Base-by-base conservation (phyloP, 768 basidiomycete genomes). In the Aureoboletus auriporus region DNA sequence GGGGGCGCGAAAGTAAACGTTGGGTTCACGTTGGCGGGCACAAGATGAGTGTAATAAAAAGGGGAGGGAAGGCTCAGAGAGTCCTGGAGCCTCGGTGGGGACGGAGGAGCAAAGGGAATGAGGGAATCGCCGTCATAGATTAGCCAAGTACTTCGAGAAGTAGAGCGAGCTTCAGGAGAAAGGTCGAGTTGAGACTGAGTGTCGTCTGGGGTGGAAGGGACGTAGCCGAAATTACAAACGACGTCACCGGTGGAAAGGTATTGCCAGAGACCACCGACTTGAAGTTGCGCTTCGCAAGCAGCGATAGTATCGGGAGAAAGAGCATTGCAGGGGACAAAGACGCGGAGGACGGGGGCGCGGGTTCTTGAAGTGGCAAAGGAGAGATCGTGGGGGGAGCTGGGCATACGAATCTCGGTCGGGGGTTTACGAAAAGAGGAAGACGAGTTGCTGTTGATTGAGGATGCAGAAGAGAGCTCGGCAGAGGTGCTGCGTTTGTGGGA, bases 181-280 rank as follows among this genome's bases (percentile, higher is more conserved):
- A 52, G 47, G 36, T 64, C 57, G 1, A 56, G 39, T 33, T 53
- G 49, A n/a, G 50, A 55, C 37, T 61, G 56, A 16, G 60, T 67
- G 14, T 64, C 59, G 5, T 66, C 49, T 10, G 66, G 53, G 0
- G 60, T 59, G 0, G 75, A 69, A 1, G 85, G 86, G 13, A 92
- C 72, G 57, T 82, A 89, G 6, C 89, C 89, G 39, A 92, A 74
- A 64, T 92, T 92, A 60, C 84, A 89, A 17, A 92, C 75, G 33
- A 90, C 66, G 56, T 92, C 89, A 1, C 89, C 89, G 0, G 75
- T 75, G 1, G 84, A 87, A n/a, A 92, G 73, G 58, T 88, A 78
- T 6, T 74, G 67, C 87, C 88, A 90, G 6, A 92, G 74, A 0
- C 80, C 85, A 1, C 78, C 74, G 1, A 75, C 71, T n/a, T 78